Evolutionary conservation across 2,329 filamentous ascomycete species (phyloP), one percentile per base, ranked within the genome.

Genomic region (Sporothrix brunneoviolacea): DNA sequence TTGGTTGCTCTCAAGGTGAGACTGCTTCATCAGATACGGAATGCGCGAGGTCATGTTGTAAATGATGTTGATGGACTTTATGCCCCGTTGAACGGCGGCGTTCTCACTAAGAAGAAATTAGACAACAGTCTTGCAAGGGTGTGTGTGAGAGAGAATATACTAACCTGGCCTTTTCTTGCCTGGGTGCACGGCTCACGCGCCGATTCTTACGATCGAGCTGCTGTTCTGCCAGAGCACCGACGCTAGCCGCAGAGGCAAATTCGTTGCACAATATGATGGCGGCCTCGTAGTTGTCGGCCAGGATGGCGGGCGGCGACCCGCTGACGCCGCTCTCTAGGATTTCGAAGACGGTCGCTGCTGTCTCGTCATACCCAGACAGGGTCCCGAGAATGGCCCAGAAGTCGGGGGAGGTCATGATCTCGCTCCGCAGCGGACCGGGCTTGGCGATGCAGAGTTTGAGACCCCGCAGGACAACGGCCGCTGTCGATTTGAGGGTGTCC

Each of bases 361-460:
- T 84, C 48, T 88, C 83, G 3, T 80, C 70, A 54, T 84, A 79
- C 21, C 75, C 73, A 41, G 88, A 82, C 16, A 98, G 72, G 28
- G 82, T 79, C 54, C 89, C 84, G 47, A 98, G 73, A 13, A 96
- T 87, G 5, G 86, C 85, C 93, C 93, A 98, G 66, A 98, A 97
- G 63, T 98, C 93, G 0, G 93, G 93, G 16, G 91, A 97, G 13
- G 88, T 91, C 68, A 95, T 94, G 58, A 97, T 87, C 68, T 97
- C 91, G 58, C 88, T 95, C 51, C 88, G 83, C 24, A 98, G 72
- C 12, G 86, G 82, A 22, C 83, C 83, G 1, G 88, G 82, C 53
- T 86, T 81, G 46, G 85, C 82, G 57, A 95, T 87, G 60, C 91
- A 96, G 39, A 83, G 75, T 39, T 83, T 80, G 22, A 98, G 72